phyloP scores from a whole-genome alignment of 441 rosid species.

The Corymbia calophylla region DNA sequence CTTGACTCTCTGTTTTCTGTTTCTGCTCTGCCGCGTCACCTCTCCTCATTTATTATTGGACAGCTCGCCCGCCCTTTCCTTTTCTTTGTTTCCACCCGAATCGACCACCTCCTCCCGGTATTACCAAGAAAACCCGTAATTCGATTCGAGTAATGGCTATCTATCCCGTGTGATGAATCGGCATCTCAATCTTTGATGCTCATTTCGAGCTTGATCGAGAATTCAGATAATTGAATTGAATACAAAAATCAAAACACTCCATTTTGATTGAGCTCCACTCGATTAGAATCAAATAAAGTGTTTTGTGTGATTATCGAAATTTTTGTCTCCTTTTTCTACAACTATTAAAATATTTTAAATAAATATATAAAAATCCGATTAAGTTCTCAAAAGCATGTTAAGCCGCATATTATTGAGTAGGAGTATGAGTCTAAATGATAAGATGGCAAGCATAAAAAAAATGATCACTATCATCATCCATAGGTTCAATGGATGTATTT shows the following conservation, averaged over 20 bases:
- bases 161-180: not conserved
- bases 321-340: accelerated
- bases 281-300: accelerated
- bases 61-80: not conserved
- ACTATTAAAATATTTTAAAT: not conserved
- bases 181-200: not conserved
- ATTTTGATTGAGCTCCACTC: accelerated
- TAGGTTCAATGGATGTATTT: not conserved
- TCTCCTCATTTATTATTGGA: not conserved
- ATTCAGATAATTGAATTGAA: not conserved
- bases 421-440: accelerated
- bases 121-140: not conserved
- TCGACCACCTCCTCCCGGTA: not conserved
- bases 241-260: accelerated
- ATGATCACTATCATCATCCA: not conserved
- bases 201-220: not conserved
- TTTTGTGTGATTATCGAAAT: accelerated
- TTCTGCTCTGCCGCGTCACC: not conserved
- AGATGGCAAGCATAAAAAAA: accelerated
- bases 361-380: accelerated
- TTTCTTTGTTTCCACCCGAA: not conserved
- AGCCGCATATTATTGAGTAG: accelerated
- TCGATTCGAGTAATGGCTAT: not conserved
- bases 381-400: not conserved
- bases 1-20: not conserved